These are phyloP conservation scores for Nicotiana rustica DNA, from an alignment of 305 asterid species.

Conservation along the genomic window DNA sequence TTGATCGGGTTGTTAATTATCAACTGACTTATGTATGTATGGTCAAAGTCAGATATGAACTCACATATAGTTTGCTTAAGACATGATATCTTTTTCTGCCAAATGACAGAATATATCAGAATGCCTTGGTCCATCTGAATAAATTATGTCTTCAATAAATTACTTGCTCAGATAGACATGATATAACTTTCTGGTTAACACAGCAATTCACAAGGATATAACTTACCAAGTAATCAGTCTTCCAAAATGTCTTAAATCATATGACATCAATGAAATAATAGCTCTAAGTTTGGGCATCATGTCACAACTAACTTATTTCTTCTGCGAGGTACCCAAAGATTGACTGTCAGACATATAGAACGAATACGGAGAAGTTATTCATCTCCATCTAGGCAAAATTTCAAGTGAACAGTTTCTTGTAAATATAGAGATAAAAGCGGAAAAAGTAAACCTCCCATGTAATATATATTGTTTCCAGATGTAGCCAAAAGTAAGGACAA, in stretches of 20 bases:
- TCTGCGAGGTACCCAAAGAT: not conserved
- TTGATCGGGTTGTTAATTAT: not conserved
- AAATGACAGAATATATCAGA: not conserved
- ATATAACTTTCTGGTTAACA: not conserved
- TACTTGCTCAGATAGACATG: not conserved
- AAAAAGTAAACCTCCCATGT: conserved; percentile 28
- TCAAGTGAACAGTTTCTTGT: conserved; percentile 21
- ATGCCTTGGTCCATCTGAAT: not conserved
- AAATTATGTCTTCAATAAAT: not conserved
- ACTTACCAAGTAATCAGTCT: not conserved
- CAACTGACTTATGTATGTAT: not conserved
- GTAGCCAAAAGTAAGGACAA: not conserved
- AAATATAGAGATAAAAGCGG: not conserved
- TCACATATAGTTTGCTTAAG: not conserved
- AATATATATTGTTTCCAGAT: conserved; percentile 25
- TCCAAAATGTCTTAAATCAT: not conserved
- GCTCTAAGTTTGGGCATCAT: not conserved
- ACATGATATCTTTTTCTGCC: not conserved
- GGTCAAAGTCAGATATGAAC: not conserved
- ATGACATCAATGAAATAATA: not conserved
- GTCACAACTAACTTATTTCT: not conserved
- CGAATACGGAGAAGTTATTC: not conserved
- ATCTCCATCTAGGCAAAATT: conserved; percentile 9
- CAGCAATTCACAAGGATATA: not conserved
- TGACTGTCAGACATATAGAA: not conserved